Conservation (phyloP, 1,139 yeast genomes). For the Kluyveromyces marxianus region DNA sequence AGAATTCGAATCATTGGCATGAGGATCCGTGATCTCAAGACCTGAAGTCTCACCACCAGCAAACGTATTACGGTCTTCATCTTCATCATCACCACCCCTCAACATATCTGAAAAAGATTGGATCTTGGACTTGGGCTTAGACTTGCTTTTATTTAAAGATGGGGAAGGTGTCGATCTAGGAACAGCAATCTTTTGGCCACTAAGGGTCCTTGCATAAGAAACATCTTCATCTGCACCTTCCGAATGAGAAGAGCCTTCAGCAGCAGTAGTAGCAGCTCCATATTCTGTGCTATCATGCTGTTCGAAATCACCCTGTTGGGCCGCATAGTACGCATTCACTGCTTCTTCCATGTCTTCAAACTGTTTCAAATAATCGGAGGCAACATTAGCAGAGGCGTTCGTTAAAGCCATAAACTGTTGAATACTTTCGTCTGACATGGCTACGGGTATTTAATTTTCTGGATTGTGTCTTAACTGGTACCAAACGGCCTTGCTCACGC, state of each 20-base stretch:
- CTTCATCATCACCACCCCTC: constrained; percentile 36
- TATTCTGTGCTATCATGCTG: neutral
- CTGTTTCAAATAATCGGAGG: constrained; percentile 36
- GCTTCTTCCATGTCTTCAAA: constrained; percentile 30
- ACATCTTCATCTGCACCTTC: neutral
- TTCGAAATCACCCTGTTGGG: constrained; percentile 10
- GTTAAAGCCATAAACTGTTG: constrained; percentile 50
- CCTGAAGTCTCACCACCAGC: constrained; percentile 96
- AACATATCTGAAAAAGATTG: constrained; percentile 50
- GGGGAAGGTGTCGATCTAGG: constrained; percentile 2
- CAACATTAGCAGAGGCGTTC: constrained; percentile 38
- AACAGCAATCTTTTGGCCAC: constrained; percentile 2
- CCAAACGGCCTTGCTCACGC: no score
- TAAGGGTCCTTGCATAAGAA: constrained; percentile 1
- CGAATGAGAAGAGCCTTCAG: neutral
- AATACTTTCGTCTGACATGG: constrained; percentile 29
- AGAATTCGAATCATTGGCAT: constrained; percentile 33
- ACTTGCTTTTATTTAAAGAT: constrained; percentile 1
- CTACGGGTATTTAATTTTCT: neutral
- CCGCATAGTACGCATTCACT: constrained; percentile 29
- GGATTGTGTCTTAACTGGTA: neutral
- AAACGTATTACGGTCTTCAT: constrained; percentile 62
- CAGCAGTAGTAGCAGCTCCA: constrained; percentile 1
- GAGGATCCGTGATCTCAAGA: constrained; percentile 88
- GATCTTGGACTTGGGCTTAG: constrained; percentile 30